These are phyloP conservation scores for Neurospora sp. DNA, from an alignment of 495 filamentous ascomycete genomes.

Conservation along the genomic window DNA sequence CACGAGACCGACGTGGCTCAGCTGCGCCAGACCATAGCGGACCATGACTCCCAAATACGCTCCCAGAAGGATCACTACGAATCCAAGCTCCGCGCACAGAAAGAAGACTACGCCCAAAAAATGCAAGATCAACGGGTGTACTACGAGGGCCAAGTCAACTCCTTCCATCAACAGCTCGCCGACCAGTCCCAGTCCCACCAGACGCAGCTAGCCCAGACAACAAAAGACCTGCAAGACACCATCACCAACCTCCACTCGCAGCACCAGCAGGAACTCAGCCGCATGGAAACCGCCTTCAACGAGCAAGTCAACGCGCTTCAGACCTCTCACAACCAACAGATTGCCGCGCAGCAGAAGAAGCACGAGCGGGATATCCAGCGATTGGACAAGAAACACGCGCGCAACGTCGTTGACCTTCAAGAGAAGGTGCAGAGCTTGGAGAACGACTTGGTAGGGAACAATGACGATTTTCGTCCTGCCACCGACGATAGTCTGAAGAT, in stretches of 20 bases:
- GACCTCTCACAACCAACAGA: background rate
- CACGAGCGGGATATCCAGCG: background rate
- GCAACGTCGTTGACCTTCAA: background rate
- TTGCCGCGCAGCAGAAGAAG: background rate
- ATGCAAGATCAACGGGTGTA: background rate
- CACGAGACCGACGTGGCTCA: background rate
- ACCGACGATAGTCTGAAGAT: slow-evolving; percentile 22
- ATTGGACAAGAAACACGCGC: background rate
- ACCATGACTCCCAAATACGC: background rate
- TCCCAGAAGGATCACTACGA: background rate
- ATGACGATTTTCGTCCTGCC: slow-evolving; percentile 20
- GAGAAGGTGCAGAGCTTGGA: slow-evolving; percentile 9
- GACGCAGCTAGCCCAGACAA: background rate
- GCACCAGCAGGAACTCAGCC: background rate
- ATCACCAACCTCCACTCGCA: background rate
- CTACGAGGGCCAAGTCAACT: background rate
- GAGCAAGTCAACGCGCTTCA: background rate
- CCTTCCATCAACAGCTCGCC: background rate
- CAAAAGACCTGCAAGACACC: background rate
- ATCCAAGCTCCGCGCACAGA: background rate
- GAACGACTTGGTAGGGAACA: slow-evolving; percentile 17
- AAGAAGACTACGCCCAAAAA: background rate
- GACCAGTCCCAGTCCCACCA: background rate
- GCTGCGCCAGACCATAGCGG: background rate
- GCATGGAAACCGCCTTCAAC: background rate